Conservation (phyloP, 1,284 basidiomycete species). For the Trametes versicolor region DNA sequence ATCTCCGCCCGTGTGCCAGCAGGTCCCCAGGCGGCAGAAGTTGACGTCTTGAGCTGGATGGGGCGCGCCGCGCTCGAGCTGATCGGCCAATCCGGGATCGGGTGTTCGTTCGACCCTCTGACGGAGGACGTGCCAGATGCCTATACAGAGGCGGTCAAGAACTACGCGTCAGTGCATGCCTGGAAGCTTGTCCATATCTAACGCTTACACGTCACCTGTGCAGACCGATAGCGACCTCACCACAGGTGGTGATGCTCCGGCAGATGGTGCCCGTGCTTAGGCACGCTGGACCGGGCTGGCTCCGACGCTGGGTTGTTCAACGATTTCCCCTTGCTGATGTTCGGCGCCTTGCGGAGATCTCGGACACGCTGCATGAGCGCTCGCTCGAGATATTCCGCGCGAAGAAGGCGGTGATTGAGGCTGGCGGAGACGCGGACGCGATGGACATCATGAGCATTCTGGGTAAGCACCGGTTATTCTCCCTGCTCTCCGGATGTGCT, state of each 20-base stretch:
- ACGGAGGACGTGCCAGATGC: slow-evolving; percentile 41
- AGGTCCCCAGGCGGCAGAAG: slow-evolving; percentile 28
- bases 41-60: slow-evolving; percentile 50
- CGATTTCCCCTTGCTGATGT: slow-evolving; percentile 46
- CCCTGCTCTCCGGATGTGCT: background rate
- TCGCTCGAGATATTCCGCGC: slow-evolving; percentile 49
- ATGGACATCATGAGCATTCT: slow-evolving; percentile 56
- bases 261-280: slow-evolving; percentile 43
- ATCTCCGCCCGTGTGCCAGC: slow-evolving; percentile 30
- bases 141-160: slow-evolving; percentile 40
- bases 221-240: slow-evolving; percentile 20
- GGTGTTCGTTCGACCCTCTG: slow-evolving; percentile 50
- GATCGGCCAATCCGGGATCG: slow-evolving; percentile 51
- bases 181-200: background rate
- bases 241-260: slow-evolving; percentile 25
- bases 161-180: slow-evolving; percentile 31
- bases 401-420: slow-evolving; percentile 44
- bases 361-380: slow-evolving; percentile 50
- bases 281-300: slow-evolving; percentile 47
- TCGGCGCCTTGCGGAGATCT: slow-evolving; percentile 47
- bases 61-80: slow-evolving; percentile 51
- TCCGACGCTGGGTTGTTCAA: slow-evolving; percentile 49
- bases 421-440: slow-evolving; percentile 41
- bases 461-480: slow-evolving; percentile 42
- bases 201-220: background rate